Base-by-base conservation (phyloP, 352 stramenopile genomes). In the Globisporangium solare region DNA sequence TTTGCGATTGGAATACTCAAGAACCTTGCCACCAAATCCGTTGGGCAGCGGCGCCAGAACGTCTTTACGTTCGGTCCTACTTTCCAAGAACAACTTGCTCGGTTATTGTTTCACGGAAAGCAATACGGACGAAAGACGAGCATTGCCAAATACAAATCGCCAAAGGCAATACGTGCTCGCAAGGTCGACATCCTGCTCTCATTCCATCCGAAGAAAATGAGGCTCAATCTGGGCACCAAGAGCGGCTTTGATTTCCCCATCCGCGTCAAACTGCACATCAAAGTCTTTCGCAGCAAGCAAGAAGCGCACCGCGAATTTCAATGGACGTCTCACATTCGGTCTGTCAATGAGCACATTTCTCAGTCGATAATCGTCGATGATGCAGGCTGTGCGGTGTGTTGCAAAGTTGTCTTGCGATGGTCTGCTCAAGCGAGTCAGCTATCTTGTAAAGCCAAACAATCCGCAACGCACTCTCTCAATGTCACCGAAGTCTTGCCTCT, bases 71-170 rank as follows among this genome's bases (percentile, higher is more conserved):
- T 76, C 43, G 48, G 41, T 2, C 62, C 63, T 13, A 76, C 42
- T 35, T 50, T 66, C 11, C 66, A 76, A 15, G 58, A 70, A 18
- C 68, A 76, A 17, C 66, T 76, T 18, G 63, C 68, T n/a, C 63
- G 61, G 3, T 65, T 57, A 42, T 43, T 76, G 8, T 70, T 74
- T 51, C 58, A 64, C 13, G 68, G 52, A 2, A 63, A 45, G 17
- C 48, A 54, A 21, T 64, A 37, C 15, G 54, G 49, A 17, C 56
- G 56, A 12, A 63, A 63, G 27, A 35, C 27, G 20, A 63, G 56
- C 32, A 47, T 63, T 15, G 27, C 43, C 3, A 51, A 51, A 0
- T 57, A 58, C 42, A 63, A 21, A 1, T 3, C 31, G 14, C 56
- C 56, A 18, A 57, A 27, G 14, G 41, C 24, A 27, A n/a, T 21